Percentiles rank a stretch among this genome's conserved stretches.
These are phyloP conservation scores for Phoenix dactylifera DNA, from an alignment of 176 grass and related monocot genomes.

Conservation along the genomic window DNA sequence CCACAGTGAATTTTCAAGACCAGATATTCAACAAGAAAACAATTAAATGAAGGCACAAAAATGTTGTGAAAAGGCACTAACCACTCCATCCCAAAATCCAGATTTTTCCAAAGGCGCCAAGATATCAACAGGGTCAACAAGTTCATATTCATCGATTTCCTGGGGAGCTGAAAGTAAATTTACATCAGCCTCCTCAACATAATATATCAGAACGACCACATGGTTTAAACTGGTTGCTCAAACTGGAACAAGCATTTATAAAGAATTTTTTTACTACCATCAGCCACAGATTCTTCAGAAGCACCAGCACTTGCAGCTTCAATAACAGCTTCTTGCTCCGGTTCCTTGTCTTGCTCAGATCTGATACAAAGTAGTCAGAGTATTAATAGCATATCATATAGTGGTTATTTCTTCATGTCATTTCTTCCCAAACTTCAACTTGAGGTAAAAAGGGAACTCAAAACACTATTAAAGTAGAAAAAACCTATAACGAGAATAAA, in stretches of 20 bases:
- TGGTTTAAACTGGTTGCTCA: not conserved
- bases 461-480: too few relatives aligned
- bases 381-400: too few relatives aligned
- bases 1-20: too few relatives aligned
- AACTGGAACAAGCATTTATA: not conserved
- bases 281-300: conserved; percentile 50
- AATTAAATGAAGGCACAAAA: conserved; percentile 4
- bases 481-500: too few relatives aligned
- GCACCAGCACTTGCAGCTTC: conserved; percentile 41
- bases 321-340: conserved; percentile 62
- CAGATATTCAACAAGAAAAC: conserved; percentile 14
- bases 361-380: conserved; percentile 32
- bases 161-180: conserved; percentile 46
- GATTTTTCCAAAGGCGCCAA: conserved; percentile 91
- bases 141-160: conserved; percentile 97
- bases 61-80: conserved; percentile 27
- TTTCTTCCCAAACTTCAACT: too few relatives aligned
- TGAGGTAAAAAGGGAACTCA: too few relatives aligned
- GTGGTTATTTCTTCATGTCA: too few relatives aligned
- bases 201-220: not conserved
- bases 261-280: conserved; percentile 37
- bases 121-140: conserved; percentile 98
- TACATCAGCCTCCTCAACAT: conserved; percentile 3
- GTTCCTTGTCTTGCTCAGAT: conserved; percentile 97
- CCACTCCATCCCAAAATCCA: conserved; percentile 98